Base-by-base conservation (phyloP, 495 filamentous ascomycete species). In the Hypoxylon intermedium region DNA sequence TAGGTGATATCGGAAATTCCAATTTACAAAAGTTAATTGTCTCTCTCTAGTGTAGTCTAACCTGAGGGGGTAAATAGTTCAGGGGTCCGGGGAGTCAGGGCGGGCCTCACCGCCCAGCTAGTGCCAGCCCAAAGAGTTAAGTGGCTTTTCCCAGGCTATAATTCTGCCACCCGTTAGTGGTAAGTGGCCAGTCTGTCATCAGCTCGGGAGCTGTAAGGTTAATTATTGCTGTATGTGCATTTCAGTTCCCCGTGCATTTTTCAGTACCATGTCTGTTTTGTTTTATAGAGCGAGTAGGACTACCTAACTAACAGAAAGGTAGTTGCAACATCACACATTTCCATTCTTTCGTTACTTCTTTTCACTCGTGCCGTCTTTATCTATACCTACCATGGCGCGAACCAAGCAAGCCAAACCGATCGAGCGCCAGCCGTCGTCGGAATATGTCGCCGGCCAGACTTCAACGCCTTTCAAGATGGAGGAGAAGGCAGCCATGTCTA, bases 371-470 rank as follows among this genome's bases (percentile, higher is more conserved):
- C n/a, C n/a, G 31, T 31, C 53, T 40, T 15, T 30, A 5, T 9
- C 2, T 37, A 45, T 36, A 37, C 58, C 38, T 26, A 33, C 26
- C 55, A 92, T 92, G 89, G 88, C 87, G 58, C 83, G 89, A 60
- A 80, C 80, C 53, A 92, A 92, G 71, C 87, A 89, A 77, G 68
- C 83, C 33, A 79, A 79, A 52, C 88, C 89, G 9, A 67, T 89
- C 41, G 85, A 85, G 70, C 81, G 88, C 69, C 80, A 83, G 49
- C 75, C 83, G 1, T 90, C 88, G 9, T 88, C 85, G 9, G 83
- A 89, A 57, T 82, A 85, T 63, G 74, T 74, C 31, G 73, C 75
- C 48, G 74, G 70, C 48, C 69, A 71, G 31, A 74, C 75, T 28
- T 44, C 65, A 38, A 69, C 63, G 20, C 67, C 71, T 11, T 26